Conservation (phyloP, 352 stramenopile species). For the Phytophthora pini region DNA sequence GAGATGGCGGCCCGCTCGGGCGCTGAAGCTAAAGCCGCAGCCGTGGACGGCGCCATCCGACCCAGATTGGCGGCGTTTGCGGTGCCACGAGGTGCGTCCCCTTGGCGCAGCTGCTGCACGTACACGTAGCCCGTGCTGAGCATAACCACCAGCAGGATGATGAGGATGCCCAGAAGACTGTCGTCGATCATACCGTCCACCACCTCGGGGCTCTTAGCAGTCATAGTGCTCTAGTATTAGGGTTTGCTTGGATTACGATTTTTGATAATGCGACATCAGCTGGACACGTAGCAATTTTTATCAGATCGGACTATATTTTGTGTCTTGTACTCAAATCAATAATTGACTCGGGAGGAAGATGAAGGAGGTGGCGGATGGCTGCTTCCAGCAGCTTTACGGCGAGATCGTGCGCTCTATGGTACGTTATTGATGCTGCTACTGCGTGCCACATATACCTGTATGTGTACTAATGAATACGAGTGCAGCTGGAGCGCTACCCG, state of each 20-base stretch:
- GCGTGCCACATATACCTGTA: background rate
- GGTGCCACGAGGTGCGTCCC: conserved; percentile 4
- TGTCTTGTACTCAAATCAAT: conserved; percentile 10
- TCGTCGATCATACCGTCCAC: conserved; percentile 70
- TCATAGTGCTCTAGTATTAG: conserved; percentile 21
- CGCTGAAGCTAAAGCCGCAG: conserved; percentile 11
- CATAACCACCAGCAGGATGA: conserved; percentile 75
- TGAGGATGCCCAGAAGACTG: conserved; percentile 69
- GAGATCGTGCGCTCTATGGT: conserved; percentile 90
- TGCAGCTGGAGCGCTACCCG: conserved; percentile 72
- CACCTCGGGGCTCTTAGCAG: conserved; percentile 48
- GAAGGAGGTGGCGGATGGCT: conserved; percentile 88
- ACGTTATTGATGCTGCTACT: conserved; percentile 4
- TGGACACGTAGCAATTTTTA: too few species aligned
- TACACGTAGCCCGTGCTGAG: conserved; percentile 82
- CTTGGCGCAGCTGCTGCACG: conserved; percentile 63
- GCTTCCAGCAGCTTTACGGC: conserved; percentile 89
- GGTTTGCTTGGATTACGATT: too few species aligned
- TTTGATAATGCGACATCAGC: too few species aligned
- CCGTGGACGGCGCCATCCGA: conserved; percentile 25
- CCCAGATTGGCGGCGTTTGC: conserved; percentile 1
- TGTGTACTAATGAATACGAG: background rate
- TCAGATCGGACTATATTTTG: conserved; percentile 1
- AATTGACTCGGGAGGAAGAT: conserved; percentile 32
- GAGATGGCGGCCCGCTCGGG: conserved; percentile 33